A percentile compares a stretch with the other conserved stretches of the same genome.
phyloP scores from a whole-genome alignment of 805 yeast genomes.

The Ogataea nitratoaversa region DNA sequence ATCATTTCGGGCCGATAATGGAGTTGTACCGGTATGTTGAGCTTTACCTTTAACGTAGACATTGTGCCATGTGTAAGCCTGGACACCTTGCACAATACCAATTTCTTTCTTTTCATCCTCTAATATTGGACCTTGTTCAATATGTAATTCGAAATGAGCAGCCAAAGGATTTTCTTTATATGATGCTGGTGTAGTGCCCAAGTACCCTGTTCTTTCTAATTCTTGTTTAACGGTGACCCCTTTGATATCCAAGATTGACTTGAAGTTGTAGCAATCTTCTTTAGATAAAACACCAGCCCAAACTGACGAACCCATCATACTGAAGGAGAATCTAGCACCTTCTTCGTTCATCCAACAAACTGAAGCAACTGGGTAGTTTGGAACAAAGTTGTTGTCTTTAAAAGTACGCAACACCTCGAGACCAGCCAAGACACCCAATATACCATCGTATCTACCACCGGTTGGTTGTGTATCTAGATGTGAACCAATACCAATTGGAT shows the following conservation, averaged over 20 bases:
- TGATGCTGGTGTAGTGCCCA: conserved; percentile 47
- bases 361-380: conserved; percentile 63
- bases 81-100: conserved; percentile 66
- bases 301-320: conserved; percentile 62
- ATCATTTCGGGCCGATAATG: conserved; percentile 56
- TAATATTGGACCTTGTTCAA: conserved; percentile 72
- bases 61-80: conserved; percentile 61
- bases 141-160: conserved; percentile 71
- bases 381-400: conserved; percentile 51
- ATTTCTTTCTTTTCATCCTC: conserved; percentile 52
- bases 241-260: conserved; percentile 49
- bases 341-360: conserved; percentile 76
- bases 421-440: conserved; percentile 64
- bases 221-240: conserved; percentile 51
- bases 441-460: conserved; percentile 76
- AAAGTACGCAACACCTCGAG: conserved; percentile 63
- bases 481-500: conserved; percentile 67
- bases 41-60: conserved; percentile 58
- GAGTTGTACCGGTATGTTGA: conserved; percentile 74
- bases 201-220: conserved; percentile 57
- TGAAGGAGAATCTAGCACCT: conserved; percentile 72
- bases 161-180: conserved; percentile 50
- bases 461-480: conserved; percentile 77
- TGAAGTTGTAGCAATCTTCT: conserved; percentile 46
- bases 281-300: conserved; percentile 53